Percentiles rank a stretch among this genome's conserved stretches.
phyloP scores from a whole-genome alignment of 1,139 yeast genomes.

The Diutina pseudorugosa region DNA sequence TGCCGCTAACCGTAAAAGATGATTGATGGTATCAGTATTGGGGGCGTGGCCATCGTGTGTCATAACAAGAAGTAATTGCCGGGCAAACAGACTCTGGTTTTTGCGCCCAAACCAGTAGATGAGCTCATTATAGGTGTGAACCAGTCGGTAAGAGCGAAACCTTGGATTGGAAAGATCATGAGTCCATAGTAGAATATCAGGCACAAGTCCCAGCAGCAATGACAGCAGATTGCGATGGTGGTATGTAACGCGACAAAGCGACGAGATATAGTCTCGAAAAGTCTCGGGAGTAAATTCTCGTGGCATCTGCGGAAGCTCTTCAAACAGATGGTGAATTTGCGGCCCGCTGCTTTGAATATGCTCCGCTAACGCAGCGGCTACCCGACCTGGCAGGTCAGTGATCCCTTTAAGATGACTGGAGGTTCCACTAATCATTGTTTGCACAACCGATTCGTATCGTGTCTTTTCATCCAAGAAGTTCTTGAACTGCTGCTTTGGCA shows the following conservation, averaged over 20 bases:
- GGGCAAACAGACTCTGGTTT: conserved; percentile 23
- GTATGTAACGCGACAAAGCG: conserved; percentile 22
- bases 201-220: conserved; percentile 23
- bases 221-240: conserved; percentile 26
- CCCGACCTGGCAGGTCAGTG: conserved; percentile 6
- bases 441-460: conserved; percentile 21
- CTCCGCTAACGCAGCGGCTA: conserved; percentile 9
- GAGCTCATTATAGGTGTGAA: conserved; percentile 27
- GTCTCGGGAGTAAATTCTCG: conserved; percentile 14
- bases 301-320: conserved; percentile 26
- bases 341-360: conserved; percentile 4
- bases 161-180: conserved; percentile 22
- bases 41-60: conserved; percentile 30
- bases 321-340: conserved; percentile 10
- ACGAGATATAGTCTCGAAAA: conserved; percentile 27
- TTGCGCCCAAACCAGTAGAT: conserved; percentile 31
- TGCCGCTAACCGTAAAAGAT: conserved; percentile 19
- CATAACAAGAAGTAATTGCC: conserved; percentile 31
- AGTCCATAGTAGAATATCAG: conserved; percentile 27
- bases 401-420: conserved; percentile 18
- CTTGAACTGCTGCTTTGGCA: conserved; percentile 6
- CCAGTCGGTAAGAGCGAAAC: conserved; percentile 21
- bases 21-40: conserved; percentile 29
- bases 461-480: conserved; percentile 17
- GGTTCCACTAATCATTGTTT: conserved; percentile 19